Percentiles rank a stretch among this genome's conserved stretches.
Conservation (phyloP, 257 asterid genomes). For the Solanum virginianum region DNA sequence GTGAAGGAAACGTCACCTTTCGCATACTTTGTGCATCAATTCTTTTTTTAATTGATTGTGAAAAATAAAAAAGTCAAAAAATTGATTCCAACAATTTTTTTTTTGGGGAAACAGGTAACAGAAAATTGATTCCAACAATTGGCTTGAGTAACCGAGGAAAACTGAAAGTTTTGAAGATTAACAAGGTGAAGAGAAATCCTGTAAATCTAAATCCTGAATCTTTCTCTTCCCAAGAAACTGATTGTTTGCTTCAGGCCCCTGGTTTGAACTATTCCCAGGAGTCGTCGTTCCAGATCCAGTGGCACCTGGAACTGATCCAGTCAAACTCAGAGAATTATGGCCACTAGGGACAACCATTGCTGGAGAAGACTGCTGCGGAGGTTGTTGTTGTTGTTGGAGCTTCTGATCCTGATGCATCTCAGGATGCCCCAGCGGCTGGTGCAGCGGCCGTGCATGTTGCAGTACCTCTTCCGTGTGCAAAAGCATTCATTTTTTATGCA, state of each 20-base stretch:
- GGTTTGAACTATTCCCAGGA: conserved; percentile 89
- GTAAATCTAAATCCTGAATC: conserved; percentile 76
- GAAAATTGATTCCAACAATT: background rate
- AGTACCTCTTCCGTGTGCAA: conserved; percentile 54
- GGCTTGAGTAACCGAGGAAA: background rate
- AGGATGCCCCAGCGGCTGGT: conserved; percentile 37
- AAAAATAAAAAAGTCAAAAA: background rate
- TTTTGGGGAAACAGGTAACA: too few species aligned
- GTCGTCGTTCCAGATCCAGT: conserved; percentile 78
- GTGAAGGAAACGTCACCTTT: background rate
- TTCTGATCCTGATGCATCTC: conserved; percentile 53
- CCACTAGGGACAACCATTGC: conserved; percentile 41
- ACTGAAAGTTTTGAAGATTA: background rate
- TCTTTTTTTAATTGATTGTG: background rate
- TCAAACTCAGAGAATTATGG: conserved; percentile 66
- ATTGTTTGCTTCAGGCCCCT: conserved; percentile 62
- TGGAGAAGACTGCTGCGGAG: conserved; percentile 55
- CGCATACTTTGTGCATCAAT: background rate
- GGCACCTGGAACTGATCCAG: conserved; percentile 87
- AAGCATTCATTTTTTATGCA: conserved; percentile 47
- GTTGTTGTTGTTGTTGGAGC: conserved; percentile 18
- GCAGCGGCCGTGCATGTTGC: conserved; percentile 53
- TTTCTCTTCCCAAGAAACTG: conserved; percentile 88
- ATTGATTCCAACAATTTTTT: too few species aligned
- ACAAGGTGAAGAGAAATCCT: conserved; percentile 29